Evolutionary conservation across 2,329 filamentous ascomycete genomes (phyloP), one percentile per base, ranked within the genome.

Genomic region (Cladosporium sp.): DNA sequence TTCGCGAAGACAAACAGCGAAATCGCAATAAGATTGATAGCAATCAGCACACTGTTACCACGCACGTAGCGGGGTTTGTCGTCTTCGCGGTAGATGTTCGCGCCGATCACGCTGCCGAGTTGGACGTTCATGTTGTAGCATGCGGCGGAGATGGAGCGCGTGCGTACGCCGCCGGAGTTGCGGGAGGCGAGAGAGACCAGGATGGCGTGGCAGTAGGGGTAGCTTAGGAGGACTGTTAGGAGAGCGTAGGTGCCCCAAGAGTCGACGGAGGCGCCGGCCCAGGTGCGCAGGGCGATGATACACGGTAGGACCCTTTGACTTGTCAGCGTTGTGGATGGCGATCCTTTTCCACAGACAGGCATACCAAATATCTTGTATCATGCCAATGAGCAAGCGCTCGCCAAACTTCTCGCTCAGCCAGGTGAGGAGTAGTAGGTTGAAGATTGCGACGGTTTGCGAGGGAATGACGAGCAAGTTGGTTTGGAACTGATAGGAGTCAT

Each of bases 381-480:
- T 59, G 12, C 65, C 70, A 20, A 77, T 68, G 6, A 80, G 65
- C 25, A 82, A 72, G 54, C 77, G 69, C 53, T 77, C 65, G 53
- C 78, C 76, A n/a, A 77, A 46, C 39, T 62, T 78, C 67, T 66
- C 77, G 58, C 62, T 77, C 60, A 65, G 69, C 69, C 63, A 73
- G 1, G 77, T 80, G 55, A 77, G 63, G 36, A 75, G 63, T 9
- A 80, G 61, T 3, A 81, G 68, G 43, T 74, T 41, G 9, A 76
- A 30, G 41, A 62, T 65, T 30, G 66, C 57, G 11, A 65, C 61
- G n/a, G 50, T 57, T 27, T 56, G 50, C 2, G 60, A 65, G 53
- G 78, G 67, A n/a, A 86, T 85, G 0, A 77, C 76, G 3, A 86
- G 72, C 25, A 86, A 62, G 59, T 86, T 86, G 2, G 81, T 75